phyloP scores from a whole-genome alignment of 768 basidiomycete genomes.

The Basidioascus undulatus region DNA sequence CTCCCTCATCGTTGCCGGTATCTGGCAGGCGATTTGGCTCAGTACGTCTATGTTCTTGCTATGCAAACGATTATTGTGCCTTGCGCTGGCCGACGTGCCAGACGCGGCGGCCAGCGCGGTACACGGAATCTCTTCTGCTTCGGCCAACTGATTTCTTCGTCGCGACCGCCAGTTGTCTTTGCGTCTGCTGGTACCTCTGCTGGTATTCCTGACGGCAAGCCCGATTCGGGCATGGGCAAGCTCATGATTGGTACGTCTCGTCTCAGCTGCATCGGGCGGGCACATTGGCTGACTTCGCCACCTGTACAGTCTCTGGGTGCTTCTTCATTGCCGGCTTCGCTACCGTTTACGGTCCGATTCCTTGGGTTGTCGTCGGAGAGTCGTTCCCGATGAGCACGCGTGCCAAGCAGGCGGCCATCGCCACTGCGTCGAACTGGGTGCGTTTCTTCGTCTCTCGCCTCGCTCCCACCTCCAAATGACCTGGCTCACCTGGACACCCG shows the following conservation, averaged over 20 bases:
- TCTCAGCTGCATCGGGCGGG: not conserved
- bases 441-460: not conserved
- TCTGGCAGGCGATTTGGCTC: conserved; percentile 47
- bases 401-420: conserved; percentile 44
- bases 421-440: conserved; percentile 35
- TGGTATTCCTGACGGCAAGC: too few relatives aligned
- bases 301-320: conserved; percentile 62
- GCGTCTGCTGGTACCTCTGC: not conserved
- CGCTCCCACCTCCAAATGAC: too few relatives aligned
- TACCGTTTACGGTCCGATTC: not conserved
- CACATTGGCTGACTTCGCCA: conserved; percentile 24
- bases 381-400: conserved; percentile 46
- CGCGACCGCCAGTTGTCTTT: not conserved
- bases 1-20: conserved; percentile 35
- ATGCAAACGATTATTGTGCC: too few relatives aligned
- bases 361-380: conserved; percentile 25
- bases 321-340: conserved; percentile 22
- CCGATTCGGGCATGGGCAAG: conserved; percentile 9
- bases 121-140: too few relatives aligned
- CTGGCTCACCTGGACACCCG: not conserved
- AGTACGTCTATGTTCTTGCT: conserved; percentile 20
- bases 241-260: conserved; percentile 37
- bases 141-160: not conserved
- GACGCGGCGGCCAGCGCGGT: too few relatives aligned
- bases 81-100: not conserved